phyloP scores from a whole-genome alignment of 495 filamentous ascomycete genomes.

The Extremus antarcticus region DNA sequence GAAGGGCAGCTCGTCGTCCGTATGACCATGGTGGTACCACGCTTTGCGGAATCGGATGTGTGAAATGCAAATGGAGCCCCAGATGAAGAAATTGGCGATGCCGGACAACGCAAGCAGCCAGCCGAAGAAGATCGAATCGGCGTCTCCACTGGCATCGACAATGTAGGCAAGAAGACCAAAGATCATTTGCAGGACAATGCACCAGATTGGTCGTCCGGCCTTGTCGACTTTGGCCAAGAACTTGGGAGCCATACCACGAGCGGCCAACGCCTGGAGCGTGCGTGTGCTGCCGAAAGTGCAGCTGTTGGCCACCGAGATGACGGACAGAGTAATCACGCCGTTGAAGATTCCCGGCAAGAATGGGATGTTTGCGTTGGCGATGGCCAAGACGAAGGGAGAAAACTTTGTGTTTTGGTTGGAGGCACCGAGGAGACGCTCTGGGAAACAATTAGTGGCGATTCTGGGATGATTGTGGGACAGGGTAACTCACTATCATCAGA shows the following conservation, averaged over 20 bases:
- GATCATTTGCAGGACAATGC: conserved; percentile 40
- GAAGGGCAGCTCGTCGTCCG: conserved; percentile 61
- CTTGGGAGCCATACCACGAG: conserved; percentile 28
- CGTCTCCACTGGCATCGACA: conserved; percentile 1
- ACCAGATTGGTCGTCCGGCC: conserved; percentile 34
- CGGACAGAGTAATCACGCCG: conserved; percentile 32
- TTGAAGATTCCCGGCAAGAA: conserved; percentile 34
- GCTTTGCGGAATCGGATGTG: conserved; percentile 68
- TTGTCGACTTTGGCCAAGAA: conserved; percentile 33
- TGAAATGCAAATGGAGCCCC: conserved; percentile 57
- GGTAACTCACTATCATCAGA: conserved; percentile 17
- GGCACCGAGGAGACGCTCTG: conserved; percentile 27
- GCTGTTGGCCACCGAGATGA: conserved; percentile 32
- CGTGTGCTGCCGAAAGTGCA: conserved; percentile 31
- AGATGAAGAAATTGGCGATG: conserved; percentile 57
- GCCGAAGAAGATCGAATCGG: conserved; percentile 30
- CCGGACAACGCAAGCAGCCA: conserved; percentile 66
- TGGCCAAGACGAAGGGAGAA: conserved; percentile 33
- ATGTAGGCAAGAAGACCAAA: conserved; percentile 32
- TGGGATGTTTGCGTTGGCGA: conserved; percentile 28
- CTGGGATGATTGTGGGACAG: not conserved
- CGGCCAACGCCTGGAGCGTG: conserved; percentile 30
- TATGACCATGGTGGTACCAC: conserved; percentile 50
- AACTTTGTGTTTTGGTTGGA: conserved; percentile 22
- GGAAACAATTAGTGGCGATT: not conserved